Evolutionary conservation across 345 rosid genomes (phyloP).

Genomic region (Rhodamnia argentea): DNA sequence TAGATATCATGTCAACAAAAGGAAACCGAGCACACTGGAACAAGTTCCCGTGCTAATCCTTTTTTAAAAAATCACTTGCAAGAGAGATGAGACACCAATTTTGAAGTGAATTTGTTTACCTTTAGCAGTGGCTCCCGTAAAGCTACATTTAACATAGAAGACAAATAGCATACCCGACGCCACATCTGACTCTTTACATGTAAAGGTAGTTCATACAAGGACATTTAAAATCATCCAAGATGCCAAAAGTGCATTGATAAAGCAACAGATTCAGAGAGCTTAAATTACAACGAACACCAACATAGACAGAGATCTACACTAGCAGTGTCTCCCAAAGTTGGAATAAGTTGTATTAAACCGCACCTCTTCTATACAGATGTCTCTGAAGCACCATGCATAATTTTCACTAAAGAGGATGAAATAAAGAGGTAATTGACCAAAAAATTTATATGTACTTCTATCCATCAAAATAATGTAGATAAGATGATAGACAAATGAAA

Average conservation of each 20-base stretch:
- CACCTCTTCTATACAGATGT: neutral
- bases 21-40: neutral
- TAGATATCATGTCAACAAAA: neutral
- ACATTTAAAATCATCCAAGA: neutral
- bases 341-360: neutral
- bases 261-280: neutral
- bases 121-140: neutral
- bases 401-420: neutral
- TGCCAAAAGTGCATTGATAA: neutral
- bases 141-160: neutral
- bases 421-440: neutral
- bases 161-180: neutral
- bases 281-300: neutral
- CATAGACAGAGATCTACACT: neutral
- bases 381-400: neutral
- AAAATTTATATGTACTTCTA: neutral
- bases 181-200: neutral
- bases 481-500: neutral
- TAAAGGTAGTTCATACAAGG: neutral
- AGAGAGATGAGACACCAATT: neutral
- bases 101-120: neutral
- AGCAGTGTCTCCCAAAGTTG: neutral
- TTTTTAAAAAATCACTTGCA: neutral
- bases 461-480: neutral
- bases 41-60: neutral